Evolutionary conservation across 352 stramenopile genomes (phyloP), one percentile per base, ranked within the genome.

Genomic region (Phytophthora litchii): DNA sequence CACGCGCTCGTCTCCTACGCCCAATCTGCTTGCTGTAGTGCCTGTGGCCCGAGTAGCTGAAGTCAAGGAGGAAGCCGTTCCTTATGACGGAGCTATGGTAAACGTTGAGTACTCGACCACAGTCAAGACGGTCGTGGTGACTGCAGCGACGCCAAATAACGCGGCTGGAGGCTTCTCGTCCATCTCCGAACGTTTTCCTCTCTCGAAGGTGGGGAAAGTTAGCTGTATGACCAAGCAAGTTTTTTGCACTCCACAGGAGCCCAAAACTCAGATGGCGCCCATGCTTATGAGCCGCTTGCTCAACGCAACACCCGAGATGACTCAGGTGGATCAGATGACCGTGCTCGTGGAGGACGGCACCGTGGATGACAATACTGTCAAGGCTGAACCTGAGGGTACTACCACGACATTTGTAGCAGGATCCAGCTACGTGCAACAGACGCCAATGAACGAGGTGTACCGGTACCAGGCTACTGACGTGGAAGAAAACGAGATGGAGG

Each of bases 401-500:
- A 36, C 72, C 64, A 49, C 65, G 36, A 43, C 37, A 19, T 52
- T 73, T 49, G 16, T 72, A 64, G 43, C 42, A 67, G 34, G 36
- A 29, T 17, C 35, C 14, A 60, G 52, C 21, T 1, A 47, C 4
- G 16, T 52, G 20, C 57, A 83, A 34, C 50, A 64, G 57, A 27
- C 58, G 32, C 46, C 41, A 21, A 16, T 62, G 53, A 63, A 43
- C 14, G 65, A 85, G 29, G 55, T 74, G 17, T 91, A 91, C 60
- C 47, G 70, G 41, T 88, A 89, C 59, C 59, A 73, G 13, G 70
- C 76, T 19, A 86, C 70, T 8, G 85, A 89, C 45, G 72, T 70
- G 37, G 82, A 91, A 64, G 58, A 80, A 31, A 80, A 86, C 45
- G 82, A 92, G 48, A 89, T 92, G 78, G 80, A 90, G 76, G 82